Evolutionary conservation across 768 basidiomycete genomes (phyloP).

Genomic region (Tylopilus felleus): DNA sequence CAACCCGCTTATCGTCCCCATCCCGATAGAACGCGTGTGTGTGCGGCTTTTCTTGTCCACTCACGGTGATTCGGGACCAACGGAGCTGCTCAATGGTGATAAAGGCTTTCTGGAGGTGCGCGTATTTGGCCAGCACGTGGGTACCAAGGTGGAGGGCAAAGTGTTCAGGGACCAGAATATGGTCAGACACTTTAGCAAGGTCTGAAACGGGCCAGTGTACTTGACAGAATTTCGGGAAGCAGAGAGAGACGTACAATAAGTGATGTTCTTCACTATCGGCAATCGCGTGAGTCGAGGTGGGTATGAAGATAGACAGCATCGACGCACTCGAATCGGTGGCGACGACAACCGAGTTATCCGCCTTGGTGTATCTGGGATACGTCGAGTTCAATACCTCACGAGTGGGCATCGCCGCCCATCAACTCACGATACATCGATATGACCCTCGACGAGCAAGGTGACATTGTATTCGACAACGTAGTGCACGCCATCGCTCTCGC

Average conservation of each 20-base stretch:
- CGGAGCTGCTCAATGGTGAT: conserved; percentile 75
- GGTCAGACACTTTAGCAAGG: conserved; percentile 84
- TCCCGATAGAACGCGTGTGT: conserved; percentile 82
- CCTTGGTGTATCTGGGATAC: conserved; percentile 68
- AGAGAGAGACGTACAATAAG: conserved; percentile 44
- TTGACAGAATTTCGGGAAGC: background rate
- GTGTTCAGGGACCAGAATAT: conserved; percentile 77
- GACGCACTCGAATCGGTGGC: conserved; percentile 86
- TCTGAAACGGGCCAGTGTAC: conserved; percentile 37
- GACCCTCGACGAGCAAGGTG: conserved; percentile 75
- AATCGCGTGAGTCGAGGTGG: background rate
- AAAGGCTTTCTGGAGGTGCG: conserved; percentile 67
- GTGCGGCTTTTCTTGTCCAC: conserved; percentile 49
- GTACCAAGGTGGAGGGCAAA: conserved; percentile 88
- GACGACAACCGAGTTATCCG: conserved; percentile 85
- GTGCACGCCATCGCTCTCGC: conserved; percentile 57
- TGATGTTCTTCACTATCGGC: conserved; percentile 61
- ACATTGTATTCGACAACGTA: conserved; percentile 85
- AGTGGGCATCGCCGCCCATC: background rate
- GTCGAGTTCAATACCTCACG: background rate
- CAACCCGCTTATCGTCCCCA: conserved; percentile 82
- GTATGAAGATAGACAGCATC: background rate
- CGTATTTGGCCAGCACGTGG: conserved; percentile 77
- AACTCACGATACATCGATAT: conserved; percentile 66
- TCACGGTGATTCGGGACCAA: conserved; percentile 75